Evolutionary conservation across 164 flowering plant genomes (phyloP), one percentile per base, ranked within the genome.

Genomic region (Vitis rotundifolia): DNA sequence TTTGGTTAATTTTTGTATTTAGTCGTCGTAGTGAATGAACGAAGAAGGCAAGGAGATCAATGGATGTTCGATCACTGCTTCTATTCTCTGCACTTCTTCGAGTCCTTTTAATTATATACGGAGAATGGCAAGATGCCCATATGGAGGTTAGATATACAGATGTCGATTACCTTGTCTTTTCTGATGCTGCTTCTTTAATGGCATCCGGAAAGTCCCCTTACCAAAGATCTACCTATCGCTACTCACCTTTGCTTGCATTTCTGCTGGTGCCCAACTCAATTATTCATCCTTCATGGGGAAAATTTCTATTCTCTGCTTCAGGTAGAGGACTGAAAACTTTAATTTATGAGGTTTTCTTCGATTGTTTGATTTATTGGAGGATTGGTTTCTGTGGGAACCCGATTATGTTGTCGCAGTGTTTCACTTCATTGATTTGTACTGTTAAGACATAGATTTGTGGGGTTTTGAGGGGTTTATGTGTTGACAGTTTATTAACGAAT

Each of bases 141-240:
- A 83, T 94, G 98, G 98, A 92, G 74, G 98, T 92, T 52, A 75
- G 97, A 66, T 94, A 94, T 76, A 92, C 98, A 0, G 98, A 94
- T 72, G 81, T 93, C 10, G 98, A 95, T 82, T 95, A 94, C 76
- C 61, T 89, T 64, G 98, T 94, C 11, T 94, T 94, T 70, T 94
- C 97, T 16, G 95, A 94, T 70, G 99, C 99, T 48, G 97, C 97
- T 55, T 73, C 91, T 70, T 76, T 90, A 18, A 77, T 91, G 84
- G 88, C 83, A 9, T 81, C 87, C 0, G 91, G 93, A 29, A 74
- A 81, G 69, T 92, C 95, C 4, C 98, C 98, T 59, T 94, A 87
- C 68, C 67, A 78, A 59, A 81, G 97, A 75, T 82, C 94, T 22
- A 94, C 97, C 0, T 92, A 89, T 60, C 81, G 97, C 1, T 94